A percentile compares a stretch with the other conserved stretches of the same genome.
These are phyloP conservation scores for Tillandsia leiboldiana DNA, from an alignment of 176 grass and related monocot species.

Conservation along the genomic window DNA sequence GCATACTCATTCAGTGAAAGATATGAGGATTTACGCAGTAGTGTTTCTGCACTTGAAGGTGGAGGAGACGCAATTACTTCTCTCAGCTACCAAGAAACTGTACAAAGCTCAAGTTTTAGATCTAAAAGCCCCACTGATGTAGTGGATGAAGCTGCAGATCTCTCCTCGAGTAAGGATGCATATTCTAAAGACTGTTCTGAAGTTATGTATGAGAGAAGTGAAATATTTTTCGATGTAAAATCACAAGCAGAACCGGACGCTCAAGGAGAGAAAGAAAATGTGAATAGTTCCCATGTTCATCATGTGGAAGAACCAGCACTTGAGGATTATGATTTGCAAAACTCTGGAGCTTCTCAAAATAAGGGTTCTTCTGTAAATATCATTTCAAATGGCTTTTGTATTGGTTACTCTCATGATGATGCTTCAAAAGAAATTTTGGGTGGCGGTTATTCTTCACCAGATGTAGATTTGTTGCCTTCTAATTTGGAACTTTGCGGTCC, in stretches of 20 bases:
- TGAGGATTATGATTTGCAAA: constrained; percentile 23
- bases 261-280: constrained; percentile 19
- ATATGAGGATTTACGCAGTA: constrained; percentile 15
- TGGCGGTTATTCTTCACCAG: constrained; percentile 18
- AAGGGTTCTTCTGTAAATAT: constrained; percentile 15
- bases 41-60: constrained; percentile 15
- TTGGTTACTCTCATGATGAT: constrained; percentile 11
- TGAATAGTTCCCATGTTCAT: constrained; percentile 9
- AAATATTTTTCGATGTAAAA: constrained; percentile 21
- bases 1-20: constrained; percentile 24
- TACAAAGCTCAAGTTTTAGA: constrained; percentile 18
- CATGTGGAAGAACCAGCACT: constrained; percentile 15
- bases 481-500: constrained; percentile 12
- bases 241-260: not conserved
- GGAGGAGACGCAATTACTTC: constrained; percentile 22
- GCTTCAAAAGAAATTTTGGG: constrained; percentile 22
- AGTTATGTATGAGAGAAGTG: constrained; percentile 10
- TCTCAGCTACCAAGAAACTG: constrained; percentile 21
- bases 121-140: constrained; percentile 20
- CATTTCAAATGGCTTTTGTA: constrained; percentile 13
- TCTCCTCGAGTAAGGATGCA: constrained; percentile 13
- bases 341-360: constrained; percentile 16
- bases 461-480: constrained; percentile 20
- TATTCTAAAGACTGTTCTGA: constrained; percentile 10
- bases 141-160: constrained; percentile 15